A percentile compares a stretch with the other conserved stretches of the same genome.
Evolutionary conservation across 2,329 filamentous ascomycete species (phyloP).

Genomic region (Talaromyces sp.): DNA sequence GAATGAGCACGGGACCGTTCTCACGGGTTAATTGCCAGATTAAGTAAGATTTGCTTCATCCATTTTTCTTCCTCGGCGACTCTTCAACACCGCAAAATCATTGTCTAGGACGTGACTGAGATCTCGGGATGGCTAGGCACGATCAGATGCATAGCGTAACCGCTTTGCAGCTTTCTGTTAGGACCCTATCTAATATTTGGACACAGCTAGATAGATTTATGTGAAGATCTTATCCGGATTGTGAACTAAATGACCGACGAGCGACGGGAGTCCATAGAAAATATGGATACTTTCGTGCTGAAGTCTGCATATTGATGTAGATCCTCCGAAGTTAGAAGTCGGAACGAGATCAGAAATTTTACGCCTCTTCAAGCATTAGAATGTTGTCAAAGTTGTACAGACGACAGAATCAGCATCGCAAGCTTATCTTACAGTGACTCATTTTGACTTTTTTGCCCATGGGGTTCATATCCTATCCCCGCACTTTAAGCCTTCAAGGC

Average conservation of each 20-base stretch:
- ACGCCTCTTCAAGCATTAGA: neutral
- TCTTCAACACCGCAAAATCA: neutral
- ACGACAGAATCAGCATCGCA: neutral
- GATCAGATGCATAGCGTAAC: neutral
- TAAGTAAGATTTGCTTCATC: constrained; percentile 1
- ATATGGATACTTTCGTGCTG: neutral
- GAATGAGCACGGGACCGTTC: neutral
- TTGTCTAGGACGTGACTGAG: neutral
- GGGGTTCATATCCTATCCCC: neutral
- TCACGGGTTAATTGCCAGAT: constrained; percentile 3
- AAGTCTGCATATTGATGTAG: constrained; percentile 2
- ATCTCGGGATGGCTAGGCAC: neutral
- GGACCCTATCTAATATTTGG: neutral
- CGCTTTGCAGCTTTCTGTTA: neutral
- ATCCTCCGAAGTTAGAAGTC: neutral
- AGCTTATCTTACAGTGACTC: neutral
- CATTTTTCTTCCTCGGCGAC: neutral
- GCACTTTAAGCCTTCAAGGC: neutral
- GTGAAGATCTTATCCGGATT: neutral
- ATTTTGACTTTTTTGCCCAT: neutral
- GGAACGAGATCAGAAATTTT: neutral
- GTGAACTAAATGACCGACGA: neutral
- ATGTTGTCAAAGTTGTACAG: neutral
- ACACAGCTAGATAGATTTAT: neutral
- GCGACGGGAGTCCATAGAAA: neutral